These are phyloP conservation scores for Alnus glutinosa DNA, from an alignment of 306 rosid species.

Conservation along the genomic window DNA sequence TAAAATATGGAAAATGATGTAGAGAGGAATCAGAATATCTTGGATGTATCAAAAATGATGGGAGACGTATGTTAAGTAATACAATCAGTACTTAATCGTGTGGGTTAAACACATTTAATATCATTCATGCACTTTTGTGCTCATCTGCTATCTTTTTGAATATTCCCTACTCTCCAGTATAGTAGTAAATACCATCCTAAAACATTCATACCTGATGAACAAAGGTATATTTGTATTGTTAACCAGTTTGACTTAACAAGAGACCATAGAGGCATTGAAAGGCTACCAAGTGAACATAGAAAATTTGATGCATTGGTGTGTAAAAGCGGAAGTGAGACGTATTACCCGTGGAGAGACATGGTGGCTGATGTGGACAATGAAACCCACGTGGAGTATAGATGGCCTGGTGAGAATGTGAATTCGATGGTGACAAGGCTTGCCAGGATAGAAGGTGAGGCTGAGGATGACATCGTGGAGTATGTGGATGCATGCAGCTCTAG, in stretches of 20 bases:
- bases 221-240: conserved; percentile 13
- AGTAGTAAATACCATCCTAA: background rate
- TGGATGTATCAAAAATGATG: background rate
- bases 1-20: too few relatives aligned
- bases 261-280: conserved; percentile 56
- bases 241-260: conserved; percentile 63
- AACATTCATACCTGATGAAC: background rate
- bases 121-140: too few relatives aligned
- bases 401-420: conserved; percentile 79
- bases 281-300: conserved; percentile 47
- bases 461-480: conserved; percentile 49
- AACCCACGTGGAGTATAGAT: conserved; percentile 63
- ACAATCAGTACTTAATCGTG: too few relatives aligned
- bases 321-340: conserved; percentile 77
- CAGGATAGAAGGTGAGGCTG: conserved; percentile 50
- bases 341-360: conserved; percentile 72
- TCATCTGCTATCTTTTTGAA: background rate
- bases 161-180: background rate
- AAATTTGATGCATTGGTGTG: conserved; percentile 76
- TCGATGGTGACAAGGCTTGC: conserved; percentile 62
- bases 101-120: too few relatives aligned
- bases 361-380: conserved; percentile 66
- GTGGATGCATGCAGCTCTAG: conserved; percentile 48
- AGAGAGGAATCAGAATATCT: background rate
- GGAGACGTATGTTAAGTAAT: too few relatives aligned